Evolutionary conservation across 352 stramenopile species (phyloP).

Genomic region (Phytopythium montanum): DNA sequence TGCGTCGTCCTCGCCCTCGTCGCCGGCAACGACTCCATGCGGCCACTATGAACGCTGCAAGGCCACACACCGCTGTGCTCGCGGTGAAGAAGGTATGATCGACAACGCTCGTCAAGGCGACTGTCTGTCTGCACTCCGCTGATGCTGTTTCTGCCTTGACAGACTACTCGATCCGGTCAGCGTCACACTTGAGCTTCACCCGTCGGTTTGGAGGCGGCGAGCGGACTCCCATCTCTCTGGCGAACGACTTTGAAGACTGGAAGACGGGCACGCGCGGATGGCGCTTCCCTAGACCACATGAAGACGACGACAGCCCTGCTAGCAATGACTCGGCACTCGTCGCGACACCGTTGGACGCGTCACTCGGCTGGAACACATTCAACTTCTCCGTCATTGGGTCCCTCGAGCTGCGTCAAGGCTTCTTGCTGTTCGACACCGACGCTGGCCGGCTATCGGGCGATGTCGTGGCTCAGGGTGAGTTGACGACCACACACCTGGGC

Average conservation of each 20-base stretch:
- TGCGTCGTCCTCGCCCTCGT: constrained; percentile 36
- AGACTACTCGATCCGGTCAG: constrained; percentile 85
- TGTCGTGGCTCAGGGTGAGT: constrained; percentile 44
- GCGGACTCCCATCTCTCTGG: constrained; percentile 65
- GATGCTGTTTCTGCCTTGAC: not conserved
- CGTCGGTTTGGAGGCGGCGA: constrained; percentile 81
- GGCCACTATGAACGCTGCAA: constrained; percentile 93
- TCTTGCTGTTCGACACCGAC: constrained; percentile 78
- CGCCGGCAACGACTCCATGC: constrained; percentile 26
- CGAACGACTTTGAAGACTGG: constrained; percentile 97
- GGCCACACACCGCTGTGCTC: constrained; percentile 90
- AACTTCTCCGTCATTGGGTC: constrained; percentile 68
- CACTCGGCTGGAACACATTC: constrained; percentile 58
- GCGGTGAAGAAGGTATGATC: constrained; percentile 70
- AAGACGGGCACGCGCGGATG: constrained; percentile 83
- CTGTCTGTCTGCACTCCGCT: not conserved
- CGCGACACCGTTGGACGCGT: constrained; percentile 10
- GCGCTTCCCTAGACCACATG: constrained; percentile 26
- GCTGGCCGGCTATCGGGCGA: constrained; percentile 49
- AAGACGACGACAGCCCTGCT: constrained; percentile 5
- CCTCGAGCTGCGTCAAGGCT: constrained; percentile 70
- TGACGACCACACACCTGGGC: constrained; percentile 60
- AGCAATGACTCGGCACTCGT: not conserved
- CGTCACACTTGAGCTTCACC: constrained; percentile 64
- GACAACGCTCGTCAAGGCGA: not conserved